Base-by-base conservation (phyloP, 1,284 basidiomycete species). In the Apiotrichum mycotoxinovorans region DNA sequence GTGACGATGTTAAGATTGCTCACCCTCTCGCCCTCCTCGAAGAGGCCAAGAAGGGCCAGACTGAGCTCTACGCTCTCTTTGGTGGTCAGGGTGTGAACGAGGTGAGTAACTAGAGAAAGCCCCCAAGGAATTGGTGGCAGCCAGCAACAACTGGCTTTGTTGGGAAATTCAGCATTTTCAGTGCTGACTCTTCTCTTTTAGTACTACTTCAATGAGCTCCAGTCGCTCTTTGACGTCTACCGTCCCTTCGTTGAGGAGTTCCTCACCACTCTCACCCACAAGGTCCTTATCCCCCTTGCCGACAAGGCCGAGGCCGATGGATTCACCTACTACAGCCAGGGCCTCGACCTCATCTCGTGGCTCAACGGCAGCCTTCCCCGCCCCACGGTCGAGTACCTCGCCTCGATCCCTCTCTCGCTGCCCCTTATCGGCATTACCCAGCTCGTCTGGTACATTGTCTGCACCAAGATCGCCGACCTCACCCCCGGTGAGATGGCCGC, bases 61-160 rank as follows among this genome's bases (percentile, higher is more conserved):
- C 91, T 34, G 87, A 88, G 59, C 80, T 96, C 64, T 97, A 89
- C 79, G 95, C 90, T 56, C 81, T 98, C 56, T 98, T 98, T 70
- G 95, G 95, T 62, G 96, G 96, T n/a, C 95, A 98, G 78, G 95
- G 95, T 65, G 91, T 89, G 65, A 98, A 98, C 77, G 95, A 98
- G 79, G 77, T 80, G 63, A 71, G 79, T 75, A 22, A 12, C 45
- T 35, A 9, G 22, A 23, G n/a, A 38, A 26, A 1, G n/a, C n/a
- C n/a, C n/a, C n/a, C n/a, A n/a, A n/a, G n/a, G n/a, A n/a, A n/a
- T n/a, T n/a, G n/a, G n/a, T n/a, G n/a, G n/a, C 47, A 20, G 20
- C 47, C 14, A 38, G 23, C 15, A 27, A 42, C 4, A 26, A 15
- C 25, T 12, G 14, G 17, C 23, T 17, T 18, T 17, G 14, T 17